These are phyloP conservation scores for Hirsutella thompsonii DNA, from an alignment of 2,329 filamentous ascomycete species.

Conservation along the genomic window DNA sequence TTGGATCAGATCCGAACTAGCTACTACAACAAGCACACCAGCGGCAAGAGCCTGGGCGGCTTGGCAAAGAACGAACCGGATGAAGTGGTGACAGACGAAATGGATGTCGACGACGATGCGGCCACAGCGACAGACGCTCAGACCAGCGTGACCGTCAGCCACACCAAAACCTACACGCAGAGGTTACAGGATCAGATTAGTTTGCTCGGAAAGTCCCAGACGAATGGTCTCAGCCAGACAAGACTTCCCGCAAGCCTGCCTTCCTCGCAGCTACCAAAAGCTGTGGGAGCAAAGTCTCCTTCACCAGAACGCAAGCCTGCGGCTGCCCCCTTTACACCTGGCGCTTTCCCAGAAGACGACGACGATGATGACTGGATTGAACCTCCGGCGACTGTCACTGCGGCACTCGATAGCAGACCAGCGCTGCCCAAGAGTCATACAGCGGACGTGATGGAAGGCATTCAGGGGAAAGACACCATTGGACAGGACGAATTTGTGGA, in stretches of 20 bases:
- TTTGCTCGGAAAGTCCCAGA: conserved; percentile 46
- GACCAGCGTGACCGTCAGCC: conserved; percentile 28
- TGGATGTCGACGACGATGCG: conserved; percentile 34
- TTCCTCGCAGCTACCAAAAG: conserved; percentile 18
- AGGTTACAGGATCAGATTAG: conserved; percentile 87
- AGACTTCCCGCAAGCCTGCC: conserved; percentile 27
- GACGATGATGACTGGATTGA: conserved; percentile 53
- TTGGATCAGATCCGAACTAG: conserved; percentile 61
- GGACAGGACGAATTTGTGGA: conserved; percentile 25
- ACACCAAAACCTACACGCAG: conserved; percentile 89
- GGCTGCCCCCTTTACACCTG: conserved; percentile 33
- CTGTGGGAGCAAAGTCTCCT: conserved; percentile 14
- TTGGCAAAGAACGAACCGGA: conserved; percentile 27
- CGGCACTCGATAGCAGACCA: conserved; percentile 26
- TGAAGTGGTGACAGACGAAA: conserved; percentile 36
- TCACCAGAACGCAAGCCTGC: conserved; percentile 15
- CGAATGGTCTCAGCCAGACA: conserved; percentile 30
- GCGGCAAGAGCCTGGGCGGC: conserved; percentile 57
- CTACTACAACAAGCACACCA: conserved; percentile 60
- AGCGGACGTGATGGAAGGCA: conserved; percentile 46
- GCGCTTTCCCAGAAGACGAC: conserved; percentile 37
- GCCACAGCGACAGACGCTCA: conserved; percentile 25
- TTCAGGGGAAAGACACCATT: conserved; percentile 34
- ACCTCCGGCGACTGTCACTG: conserved; percentile 25
- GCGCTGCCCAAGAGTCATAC: conserved; percentile 47